phyloP scores from a whole-genome alignment of 164 flowering plant genomes.

The Dillenia suffruticosa region DNA sequence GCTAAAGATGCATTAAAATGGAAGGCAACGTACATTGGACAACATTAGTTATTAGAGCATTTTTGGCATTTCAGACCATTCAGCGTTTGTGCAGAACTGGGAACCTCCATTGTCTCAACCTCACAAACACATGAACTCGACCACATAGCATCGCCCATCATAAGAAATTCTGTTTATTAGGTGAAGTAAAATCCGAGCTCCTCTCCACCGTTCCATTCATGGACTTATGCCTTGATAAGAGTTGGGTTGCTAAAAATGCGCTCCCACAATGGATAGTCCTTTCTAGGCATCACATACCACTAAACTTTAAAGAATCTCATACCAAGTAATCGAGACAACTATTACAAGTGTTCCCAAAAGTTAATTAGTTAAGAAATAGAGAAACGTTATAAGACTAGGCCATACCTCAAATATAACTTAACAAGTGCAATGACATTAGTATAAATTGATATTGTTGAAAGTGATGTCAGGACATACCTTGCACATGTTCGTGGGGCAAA shows the following conservation, averaged over 20 bases:
- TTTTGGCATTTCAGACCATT: no score
- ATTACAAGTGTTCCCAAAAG: no score
- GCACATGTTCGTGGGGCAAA: conserved; percentile 81
- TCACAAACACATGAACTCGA: conserved; percentile 14
- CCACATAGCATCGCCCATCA: background rate
- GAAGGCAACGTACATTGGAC: no score
- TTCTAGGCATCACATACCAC: conserved; percentile 70
- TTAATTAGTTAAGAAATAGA: no score
- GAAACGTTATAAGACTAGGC: no score
- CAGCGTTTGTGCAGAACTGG: conserved; percentile 12
- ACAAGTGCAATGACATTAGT: no score
- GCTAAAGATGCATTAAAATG: no score
- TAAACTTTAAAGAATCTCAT: no score
- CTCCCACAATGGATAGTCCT: conserved; percentile 55
- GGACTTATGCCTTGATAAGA: conserved; percentile 55
- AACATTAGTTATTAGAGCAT: no score
- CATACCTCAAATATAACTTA: no score
- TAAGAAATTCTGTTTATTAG: conserved; percentile 26
- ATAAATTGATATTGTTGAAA: no score
- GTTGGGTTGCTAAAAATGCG: conserved; percentile 29
- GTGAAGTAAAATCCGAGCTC: conserved; percentile 47
- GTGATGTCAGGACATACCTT: conserved; percentile 38
- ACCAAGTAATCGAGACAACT: no score
- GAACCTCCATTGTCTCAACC: conserved; percentile 9
- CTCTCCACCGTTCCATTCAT: conserved; percentile 68